Percentiles rank a stretch among this genome's conserved stretches.
Evolutionary conservation across 2,329 filamentous ascomycete genomes (phyloP).

Genomic region (Sporothrix variecibatus): DNA sequence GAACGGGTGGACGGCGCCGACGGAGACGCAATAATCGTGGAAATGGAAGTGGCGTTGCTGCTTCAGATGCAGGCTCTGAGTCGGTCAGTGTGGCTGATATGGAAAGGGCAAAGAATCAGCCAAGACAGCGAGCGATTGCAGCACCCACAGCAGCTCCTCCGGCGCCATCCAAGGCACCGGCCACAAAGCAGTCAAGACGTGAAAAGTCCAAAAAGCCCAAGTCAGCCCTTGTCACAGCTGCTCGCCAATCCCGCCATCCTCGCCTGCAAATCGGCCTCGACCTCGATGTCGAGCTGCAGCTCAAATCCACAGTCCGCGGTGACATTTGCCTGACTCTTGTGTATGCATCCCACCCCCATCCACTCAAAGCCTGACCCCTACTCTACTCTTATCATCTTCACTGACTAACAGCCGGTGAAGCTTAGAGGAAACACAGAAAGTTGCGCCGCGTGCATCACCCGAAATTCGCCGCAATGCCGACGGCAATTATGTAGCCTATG

Average conservation of each 20-base stretch:
- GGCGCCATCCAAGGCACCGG: background rate
- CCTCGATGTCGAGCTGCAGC: conserved; percentile 73
- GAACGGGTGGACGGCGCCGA: background rate
- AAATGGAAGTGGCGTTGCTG: background rate
- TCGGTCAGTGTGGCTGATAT: background rate
- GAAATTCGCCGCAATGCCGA: conserved; percentile 24
- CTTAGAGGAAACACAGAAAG: conserved; percentile 29
- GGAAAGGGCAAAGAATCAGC: background rate
- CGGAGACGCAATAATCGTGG: background rate
- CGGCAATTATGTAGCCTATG: conserved; percentile 25
- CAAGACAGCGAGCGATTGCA: background rate
- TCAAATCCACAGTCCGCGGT: conserved; percentile 78
- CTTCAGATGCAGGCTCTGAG: conserved; percentile 16
- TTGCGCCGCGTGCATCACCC: conserved; percentile 24
- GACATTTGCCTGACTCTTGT: conserved; percentile 71
- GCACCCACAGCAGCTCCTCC: background rate
- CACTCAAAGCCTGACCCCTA: background rate
- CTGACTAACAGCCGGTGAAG: conserved; percentile 20
- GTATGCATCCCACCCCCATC: conserved; percentile 48
- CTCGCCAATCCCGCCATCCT: conserved; percentile 22
- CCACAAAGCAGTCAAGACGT: background rate
- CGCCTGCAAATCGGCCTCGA: conserved; percentile 50
- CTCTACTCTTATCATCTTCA: background rate
- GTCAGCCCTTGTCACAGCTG: background rate
- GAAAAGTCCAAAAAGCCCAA: background rate